phyloP scores from a whole-genome alignment of 805 yeast species.

The Nematodospora valgi region DNA sequence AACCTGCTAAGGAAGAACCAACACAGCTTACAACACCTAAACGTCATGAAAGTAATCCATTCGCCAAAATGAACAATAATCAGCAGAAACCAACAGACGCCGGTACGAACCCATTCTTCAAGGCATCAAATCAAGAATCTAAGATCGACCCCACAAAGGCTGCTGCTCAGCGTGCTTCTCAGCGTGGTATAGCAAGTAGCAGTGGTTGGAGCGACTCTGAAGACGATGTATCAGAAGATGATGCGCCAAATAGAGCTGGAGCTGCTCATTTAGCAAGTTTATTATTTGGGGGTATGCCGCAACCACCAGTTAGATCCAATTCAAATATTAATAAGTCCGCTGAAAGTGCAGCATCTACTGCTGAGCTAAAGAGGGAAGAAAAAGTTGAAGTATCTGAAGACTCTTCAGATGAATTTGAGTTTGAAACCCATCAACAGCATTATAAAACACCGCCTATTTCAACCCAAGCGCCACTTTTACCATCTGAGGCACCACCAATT shows the following conservation, averaged over 20 bases:
- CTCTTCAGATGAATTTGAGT: slow-evolving; percentile 5
- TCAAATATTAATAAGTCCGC: slow-evolving; percentile 9
- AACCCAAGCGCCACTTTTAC: slow-evolving; percentile 8
- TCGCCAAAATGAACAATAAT: slow-evolving; percentile 32
- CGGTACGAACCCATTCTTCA: slow-evolving; percentile 54
- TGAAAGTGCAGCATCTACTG: slow-evolving; percentile 7
- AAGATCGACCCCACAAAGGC: slow-evolving; percentile 54
- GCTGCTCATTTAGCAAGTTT: slow-evolving; percentile 56
- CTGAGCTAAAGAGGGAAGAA: background rate
- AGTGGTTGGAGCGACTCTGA: slow-evolving; percentile 48
- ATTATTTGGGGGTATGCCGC: slow-evolving; percentile 50
- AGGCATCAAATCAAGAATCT: slow-evolving; percentile 30
- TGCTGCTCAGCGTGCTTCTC: slow-evolving; percentile 70
- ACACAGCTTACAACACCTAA: slow-evolving; percentile 3
- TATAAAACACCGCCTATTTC: background rate
- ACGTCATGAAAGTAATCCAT: slow-evolving; percentile 47
- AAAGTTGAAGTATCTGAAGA: background rate
- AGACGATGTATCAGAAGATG: slow-evolving; percentile 46
- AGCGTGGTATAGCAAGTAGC: slow-evolving; percentile 49
- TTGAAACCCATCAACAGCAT: slow-evolving; percentile 3
- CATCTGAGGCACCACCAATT: slow-evolving; percentile 14
- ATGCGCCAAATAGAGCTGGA: slow-evolving; percentile 46
- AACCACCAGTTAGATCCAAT: slow-evolving; percentile 24
- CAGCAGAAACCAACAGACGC: slow-evolving; percentile 10
- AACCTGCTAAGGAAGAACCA: slow-evolving; percentile 4